phyloP scores from a whole-genome alignment of 2,329 filamentous ascomycete species.

The Colletotrichum cereale region DNA sequence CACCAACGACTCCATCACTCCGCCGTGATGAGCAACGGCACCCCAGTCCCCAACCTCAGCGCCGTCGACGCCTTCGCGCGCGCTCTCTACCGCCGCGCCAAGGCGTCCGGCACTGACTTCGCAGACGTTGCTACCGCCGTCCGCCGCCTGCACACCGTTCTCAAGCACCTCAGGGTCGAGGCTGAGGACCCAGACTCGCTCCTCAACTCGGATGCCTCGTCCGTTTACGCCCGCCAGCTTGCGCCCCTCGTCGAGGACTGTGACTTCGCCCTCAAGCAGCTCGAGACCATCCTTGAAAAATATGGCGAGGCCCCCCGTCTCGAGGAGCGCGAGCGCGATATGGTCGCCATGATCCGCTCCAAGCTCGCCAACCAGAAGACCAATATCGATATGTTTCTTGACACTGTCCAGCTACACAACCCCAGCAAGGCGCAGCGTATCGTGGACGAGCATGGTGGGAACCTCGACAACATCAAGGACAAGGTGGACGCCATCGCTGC shows the following conservation, averaged over 20 bases:
- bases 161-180: conserved; percentile 70
- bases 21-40: conserved; percentile 48
- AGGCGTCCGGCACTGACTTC: conserved; percentile 62
- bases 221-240: conserved; percentile 63
- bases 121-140: conserved; percentile 63
- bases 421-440: conserved; percentile 53
- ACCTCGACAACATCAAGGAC: conserved; percentile 68
- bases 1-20: conserved; percentile 18
- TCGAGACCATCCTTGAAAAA: conserved; percentile 65
- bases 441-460: conserved; percentile 53
- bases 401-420: conserved; percentile 67
- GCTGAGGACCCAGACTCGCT: conserved; percentile 68
- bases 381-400: conserved; percentile 67
- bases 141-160: conserved; percentile 65
- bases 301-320: conserved; percentile 49
- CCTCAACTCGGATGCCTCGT: conserved; percentile 58
- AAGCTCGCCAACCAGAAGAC: conserved; percentile 66
- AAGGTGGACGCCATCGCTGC: conserved; percentile 70
- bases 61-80: conserved; percentile 67
- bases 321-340: conserved; percentile 51
- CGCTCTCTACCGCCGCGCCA: conserved; percentile 66
- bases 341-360: conserved; percentile 56
- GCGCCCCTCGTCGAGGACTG: conserved; percentile 66
- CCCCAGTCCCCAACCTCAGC: conserved; percentile 62
- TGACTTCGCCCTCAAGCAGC: conserved; percentile 66